Evolutionary conservation across 2,329 filamentous ascomycete genomes (phyloP).

Genomic region (Aspergillus proliferans): DNA sequence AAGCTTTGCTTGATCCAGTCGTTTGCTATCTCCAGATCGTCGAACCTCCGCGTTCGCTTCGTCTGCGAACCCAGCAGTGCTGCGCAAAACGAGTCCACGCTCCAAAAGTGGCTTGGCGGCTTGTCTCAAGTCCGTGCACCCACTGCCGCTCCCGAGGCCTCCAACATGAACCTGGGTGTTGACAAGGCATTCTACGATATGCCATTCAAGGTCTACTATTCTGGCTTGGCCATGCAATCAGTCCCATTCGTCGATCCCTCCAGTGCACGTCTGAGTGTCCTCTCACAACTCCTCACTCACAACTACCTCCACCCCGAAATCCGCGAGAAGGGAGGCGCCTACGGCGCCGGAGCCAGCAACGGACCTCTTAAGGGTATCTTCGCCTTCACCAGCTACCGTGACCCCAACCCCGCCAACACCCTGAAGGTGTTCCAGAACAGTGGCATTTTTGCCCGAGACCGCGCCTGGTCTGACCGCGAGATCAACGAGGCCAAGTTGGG

Average conservation of each 20-base stretch:
- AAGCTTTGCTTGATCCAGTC: slow-evolving; percentile 82
- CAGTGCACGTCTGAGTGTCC: slow-evolving; percentile 75
- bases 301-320: slow-evolving; percentile 97
- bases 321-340: slow-evolving; percentile 93
- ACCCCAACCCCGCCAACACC: slow-evolving; percentile 88
- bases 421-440: slow-evolving; percentile 76
- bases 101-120: slow-evolving; percentile 63
- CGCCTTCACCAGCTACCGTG: slow-evolving; percentile 92
- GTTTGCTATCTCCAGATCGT: slow-evolving; percentile 63
- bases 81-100: slow-evolving; percentile 60
- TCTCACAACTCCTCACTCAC: slow-evolving; percentile 88
- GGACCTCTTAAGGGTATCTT: slow-evolving; percentile 77
- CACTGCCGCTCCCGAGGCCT: slow-evolving; percentile 24
- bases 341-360: slow-evolving; percentile 84
- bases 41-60: slow-evolving; percentile 68
- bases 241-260: slow-evolving; percentile 72
- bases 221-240: slow-evolving; percentile 73
- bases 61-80: slow-evolving; percentile 77
- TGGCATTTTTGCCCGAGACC: slow-evolving; percentile 75
- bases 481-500: slow-evolving; percentile 94
- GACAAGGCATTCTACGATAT: slow-evolving; percentile 82
- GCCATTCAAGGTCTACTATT: slow-evolving; percentile 96
- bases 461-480: slow-evolving; percentile 74
- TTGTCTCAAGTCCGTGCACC: slow-evolving; percentile 46
- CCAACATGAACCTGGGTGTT: slow-evolving; percentile 33